Conservation (phyloP, 371 early-diverging fungal species). For the Phascolomyces articulosus region DNA sequence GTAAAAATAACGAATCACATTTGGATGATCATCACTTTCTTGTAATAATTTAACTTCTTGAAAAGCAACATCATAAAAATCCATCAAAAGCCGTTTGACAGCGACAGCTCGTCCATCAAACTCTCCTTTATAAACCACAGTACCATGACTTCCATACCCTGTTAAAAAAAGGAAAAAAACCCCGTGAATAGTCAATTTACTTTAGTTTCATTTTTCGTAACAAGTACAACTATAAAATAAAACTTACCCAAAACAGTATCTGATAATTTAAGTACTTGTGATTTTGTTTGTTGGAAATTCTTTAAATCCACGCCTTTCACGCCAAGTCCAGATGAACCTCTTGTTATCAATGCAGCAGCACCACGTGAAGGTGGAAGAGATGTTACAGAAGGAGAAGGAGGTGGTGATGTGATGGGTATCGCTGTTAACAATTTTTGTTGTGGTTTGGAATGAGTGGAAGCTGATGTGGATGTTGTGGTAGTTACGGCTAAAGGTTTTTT, state of each 20-base stretch:
- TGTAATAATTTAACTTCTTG: conserved; percentile 92
- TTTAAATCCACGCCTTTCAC: conserved; percentile 33
- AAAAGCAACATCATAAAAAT: conserved; percentile 93
- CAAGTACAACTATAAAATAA: background rate
- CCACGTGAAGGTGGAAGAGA: background rate
- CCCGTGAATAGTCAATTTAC: no score
- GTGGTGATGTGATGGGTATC: background rate
- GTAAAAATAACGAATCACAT: conserved; percentile 95
- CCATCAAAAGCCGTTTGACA: conserved; percentile 90
- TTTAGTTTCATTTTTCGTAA: background rate
- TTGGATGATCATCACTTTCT: conserved; percentile 94
- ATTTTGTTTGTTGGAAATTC: conserved; percentile 28
- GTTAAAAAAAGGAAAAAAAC: conserved; percentile 10
- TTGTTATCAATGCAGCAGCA: background rate
- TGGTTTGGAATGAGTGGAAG: no score
- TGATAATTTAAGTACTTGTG: conserved; percentile 40
- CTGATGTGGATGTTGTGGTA: background rate
- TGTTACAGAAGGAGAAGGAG: background rate
- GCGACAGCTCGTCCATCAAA: conserved; percentile 94
- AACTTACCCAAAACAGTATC: conserved; percentile 45
- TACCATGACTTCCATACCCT: conserved; percentile 97
- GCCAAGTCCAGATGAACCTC: background rate
- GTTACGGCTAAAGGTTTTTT: background rate
- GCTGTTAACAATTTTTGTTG: background rate
- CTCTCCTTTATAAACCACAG: conserved; percentile 91